Evolutionary conservation across 2,329 filamentous ascomycete genomes (phyloP), one percentile per base, ranked within the genome.

Genomic region (Pleomassaria siparia): DNA sequence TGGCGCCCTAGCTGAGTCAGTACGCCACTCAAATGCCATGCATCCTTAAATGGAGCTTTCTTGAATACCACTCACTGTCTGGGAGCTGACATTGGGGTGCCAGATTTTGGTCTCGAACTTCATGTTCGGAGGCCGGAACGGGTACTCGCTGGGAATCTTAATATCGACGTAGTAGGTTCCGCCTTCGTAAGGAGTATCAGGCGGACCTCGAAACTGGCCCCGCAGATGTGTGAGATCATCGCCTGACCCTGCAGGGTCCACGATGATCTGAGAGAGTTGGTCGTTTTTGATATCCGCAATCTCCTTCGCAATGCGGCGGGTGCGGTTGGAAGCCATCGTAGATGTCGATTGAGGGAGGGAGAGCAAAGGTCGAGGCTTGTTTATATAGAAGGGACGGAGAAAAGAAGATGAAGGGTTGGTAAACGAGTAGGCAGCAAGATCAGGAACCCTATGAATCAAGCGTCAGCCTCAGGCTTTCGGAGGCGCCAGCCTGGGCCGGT

Each of bases 1-100:
- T 99, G 21, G 91, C 92, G 46, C 94, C 94, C 90, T 97, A 53
- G 10, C 43, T 48, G 32, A n/a, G 49, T 71, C 51, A 74, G 63
- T 25, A 54, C 39, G 24, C 20, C 20, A 21, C 7, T 16, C 32
- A 13, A 44, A 21, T 24, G 15, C 15, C 18, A 45, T 11, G 25
- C 24, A 24, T 20, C 21, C 29, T 5, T 16, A 7, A n/a, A 26
- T 18, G n/a, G n/a, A 12, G 25, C 24, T 28, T 20, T 25, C 29
- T 5, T 16, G 8, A n/a, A 26, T 18, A 15, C 8, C 15, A 78
- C 85, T 65, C 75, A 95, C 91, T 32, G 91, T 96, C 69, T 94
- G 88, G 64, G 88, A 92, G 79, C 89, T 95, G 74, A 99, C 84
- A 67, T 99, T 99, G 26, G 94, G 94, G 71, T 99, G 94, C 91